These are phyloP conservation scores for Suhomyces bribrorum DNA, from an alignment of 1,139 yeast species.

Conservation along the genomic window DNA sequence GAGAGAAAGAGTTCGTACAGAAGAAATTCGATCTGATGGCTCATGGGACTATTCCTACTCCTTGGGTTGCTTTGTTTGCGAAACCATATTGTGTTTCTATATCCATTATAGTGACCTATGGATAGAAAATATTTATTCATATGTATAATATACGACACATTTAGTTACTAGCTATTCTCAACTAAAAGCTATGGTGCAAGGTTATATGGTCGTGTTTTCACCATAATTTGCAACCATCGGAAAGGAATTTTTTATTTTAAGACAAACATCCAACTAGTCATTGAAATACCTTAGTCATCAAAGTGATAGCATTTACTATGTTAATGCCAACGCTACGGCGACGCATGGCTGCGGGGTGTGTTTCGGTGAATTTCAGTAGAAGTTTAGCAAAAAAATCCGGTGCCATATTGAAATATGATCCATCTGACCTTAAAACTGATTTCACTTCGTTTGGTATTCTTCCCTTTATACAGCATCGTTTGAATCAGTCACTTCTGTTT, in stretches of 20 bases:
- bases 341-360: not conserved
- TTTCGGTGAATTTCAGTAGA: not conserved
- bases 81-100: not conserved
- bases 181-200: no score
- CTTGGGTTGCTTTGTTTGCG: no score
- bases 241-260: not conserved
- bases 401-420: constrained; percentile 18
- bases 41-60: not conserved
- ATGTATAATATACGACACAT: no score
- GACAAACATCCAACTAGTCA: not conserved
- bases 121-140: no score
- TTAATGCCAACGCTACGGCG: constrained; percentile 3
- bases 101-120: not conserved
- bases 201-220: constrained; percentile 1
- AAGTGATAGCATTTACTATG: no score
- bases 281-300: no score
- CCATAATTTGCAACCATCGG: constrained; percentile 9
- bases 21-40: constrained; percentile 58
- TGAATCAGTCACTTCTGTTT: constrained; percentile 20
- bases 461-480: constrained; percentile 30
- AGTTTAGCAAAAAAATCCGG: not conserved
- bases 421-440: constrained; percentile 16
- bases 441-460: constrained; percentile 28
- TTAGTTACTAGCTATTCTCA: no score
- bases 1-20: constrained; percentile 40